Conservation (phyloP, 306 rosid species). For the Cucumis cinereus region DNA sequence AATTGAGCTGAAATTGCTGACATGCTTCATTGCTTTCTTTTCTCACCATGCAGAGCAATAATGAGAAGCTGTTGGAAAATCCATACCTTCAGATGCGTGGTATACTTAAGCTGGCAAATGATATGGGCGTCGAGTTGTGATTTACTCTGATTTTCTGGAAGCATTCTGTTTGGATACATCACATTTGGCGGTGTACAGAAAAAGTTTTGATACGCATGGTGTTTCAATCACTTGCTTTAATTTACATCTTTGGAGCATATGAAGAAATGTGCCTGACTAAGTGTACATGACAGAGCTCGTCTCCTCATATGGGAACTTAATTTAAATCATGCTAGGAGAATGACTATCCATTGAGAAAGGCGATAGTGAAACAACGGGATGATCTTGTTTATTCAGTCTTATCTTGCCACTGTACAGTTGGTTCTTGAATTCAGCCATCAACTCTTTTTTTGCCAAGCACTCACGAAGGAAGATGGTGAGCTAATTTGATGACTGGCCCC, state of each 20-base stretch:
- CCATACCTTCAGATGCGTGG: conserved; percentile 99
- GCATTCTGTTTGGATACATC: conserved; percentile 22
- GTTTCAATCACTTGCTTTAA: conserved; percentile 9
- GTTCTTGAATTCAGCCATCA: conserved; percentile 6
- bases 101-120: conserved; percentile 88
- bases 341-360: conserved; percentile 6
- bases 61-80: conserved; percentile 93
- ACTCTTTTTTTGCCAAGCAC: conserved; percentile 1
- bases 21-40: conserved; percentile 19
- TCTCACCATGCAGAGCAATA: conserved; percentile 65
- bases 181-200: conserved; percentile 14
- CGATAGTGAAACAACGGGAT: conserved; percentile 10
- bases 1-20: conserved; percentile 6
- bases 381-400: conserved; percentile 4
- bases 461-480: conserved; percentile 22
- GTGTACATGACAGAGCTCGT: conserved; percentile 16
- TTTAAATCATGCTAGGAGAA: conserved; percentile 22
- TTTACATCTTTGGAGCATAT: conserved; percentile 18
- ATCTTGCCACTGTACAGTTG: conserved; percentile 15
- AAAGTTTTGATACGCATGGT: conserved; percentile 17
- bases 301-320: conserved; percentile 19
- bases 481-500: conserved; percentile 25
- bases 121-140: conserved; percentile 71
- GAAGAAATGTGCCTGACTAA: conserved; percentile 14
- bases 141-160: conserved; percentile 26